Conservation (phyloP, 2,329 filamentous ascomycete genomes). For the Neofusicoccum laricinum region DNA sequence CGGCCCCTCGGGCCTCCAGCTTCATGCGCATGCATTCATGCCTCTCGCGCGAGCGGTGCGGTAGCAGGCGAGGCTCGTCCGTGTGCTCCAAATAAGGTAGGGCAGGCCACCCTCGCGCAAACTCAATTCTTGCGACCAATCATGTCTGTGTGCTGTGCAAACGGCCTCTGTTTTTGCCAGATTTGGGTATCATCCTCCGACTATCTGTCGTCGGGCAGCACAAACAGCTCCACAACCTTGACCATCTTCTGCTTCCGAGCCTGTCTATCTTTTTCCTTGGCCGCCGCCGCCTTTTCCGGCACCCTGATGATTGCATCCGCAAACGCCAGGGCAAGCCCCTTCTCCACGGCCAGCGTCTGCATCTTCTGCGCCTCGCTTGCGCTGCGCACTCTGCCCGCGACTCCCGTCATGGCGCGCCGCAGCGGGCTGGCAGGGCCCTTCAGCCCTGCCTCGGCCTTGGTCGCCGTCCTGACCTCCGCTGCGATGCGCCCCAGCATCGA, state of each 20-base stretch:
- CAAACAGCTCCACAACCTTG: constrained; percentile 68
- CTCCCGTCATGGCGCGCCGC: constrained; percentile 16
- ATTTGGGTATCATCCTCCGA: constrained; percentile 2
- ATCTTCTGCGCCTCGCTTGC: constrained; percentile 47
- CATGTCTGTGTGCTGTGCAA: neutral
- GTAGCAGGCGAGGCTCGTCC: neutral
- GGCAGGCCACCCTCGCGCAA: neutral
- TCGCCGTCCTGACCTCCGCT: constrained; percentile 51
- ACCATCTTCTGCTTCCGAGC: constrained; percentile 62
- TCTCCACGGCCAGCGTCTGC: constrained; percentile 46
- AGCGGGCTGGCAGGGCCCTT: constrained; percentile 1
- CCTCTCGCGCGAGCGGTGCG: neutral
- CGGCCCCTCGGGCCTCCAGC: neutral
- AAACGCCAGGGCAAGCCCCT: constrained; percentile 63
- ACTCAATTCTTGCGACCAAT: neutral
- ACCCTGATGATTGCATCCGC: constrained; percentile 60
- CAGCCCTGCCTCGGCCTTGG: constrained; percentile 31
- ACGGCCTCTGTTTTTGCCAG: neutral
- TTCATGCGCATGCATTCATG: neutral
- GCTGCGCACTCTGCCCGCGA: constrained; percentile 29
- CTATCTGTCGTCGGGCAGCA: constrained; percentile 31
- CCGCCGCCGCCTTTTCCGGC: constrained; percentile 23
- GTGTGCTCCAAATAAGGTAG: too few species aligned
- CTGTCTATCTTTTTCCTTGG: constrained; percentile 59
- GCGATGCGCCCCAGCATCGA: constrained; percentile 66